A percentile compares a stretch with the other conserved stretches of the same genome.
Conservation (phyloP, 164 flowering plant species). For the Vitis riparia region DNA sequence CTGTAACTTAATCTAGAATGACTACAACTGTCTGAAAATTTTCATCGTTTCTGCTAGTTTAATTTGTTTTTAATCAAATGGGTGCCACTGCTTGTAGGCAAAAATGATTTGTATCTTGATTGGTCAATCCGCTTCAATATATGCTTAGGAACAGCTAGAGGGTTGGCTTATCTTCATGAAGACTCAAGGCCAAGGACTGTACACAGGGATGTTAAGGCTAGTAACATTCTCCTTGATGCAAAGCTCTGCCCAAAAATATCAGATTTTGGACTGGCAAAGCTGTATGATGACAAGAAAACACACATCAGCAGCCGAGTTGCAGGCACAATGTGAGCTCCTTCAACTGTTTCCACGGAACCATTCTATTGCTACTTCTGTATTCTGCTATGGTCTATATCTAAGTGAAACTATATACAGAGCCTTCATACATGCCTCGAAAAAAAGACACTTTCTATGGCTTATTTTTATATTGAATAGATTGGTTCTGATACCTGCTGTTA, state of each 20-base stretch:
- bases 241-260: constrained; percentile 27
- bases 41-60: too few species aligned
- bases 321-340: constrained; percentile 27
- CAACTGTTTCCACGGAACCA: neutral
- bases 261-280: constrained; percentile 34
- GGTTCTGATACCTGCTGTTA: too few species aligned
- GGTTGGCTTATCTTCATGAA: constrained; percentile 32
- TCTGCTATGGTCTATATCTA: neutral
- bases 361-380: neutral
- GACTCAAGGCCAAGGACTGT: constrained; percentile 29
- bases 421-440: neutral
- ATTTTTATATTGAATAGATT: too few species aligned
- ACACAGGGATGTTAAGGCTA: constrained; percentile 33
- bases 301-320: constrained; percentile 34
- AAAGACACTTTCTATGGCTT: too few species aligned
- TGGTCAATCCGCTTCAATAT: constrained; percentile 23
- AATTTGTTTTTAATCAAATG: too few species aligned
- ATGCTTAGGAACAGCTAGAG: constrained; percentile 30
- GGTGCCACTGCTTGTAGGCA: constrained; percentile 1
- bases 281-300: constrained; percentile 30
- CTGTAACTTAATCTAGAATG: too few species aligned
- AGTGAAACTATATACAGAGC: neutral
- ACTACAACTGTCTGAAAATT: too few species aligned
- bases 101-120: constrained; percentile 10
- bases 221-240: constrained; percentile 28